These are phyloP conservation scores for Leishmania arabica DNA, from an alignment of 208 protist species.

Conservation along the genomic window DNA sequence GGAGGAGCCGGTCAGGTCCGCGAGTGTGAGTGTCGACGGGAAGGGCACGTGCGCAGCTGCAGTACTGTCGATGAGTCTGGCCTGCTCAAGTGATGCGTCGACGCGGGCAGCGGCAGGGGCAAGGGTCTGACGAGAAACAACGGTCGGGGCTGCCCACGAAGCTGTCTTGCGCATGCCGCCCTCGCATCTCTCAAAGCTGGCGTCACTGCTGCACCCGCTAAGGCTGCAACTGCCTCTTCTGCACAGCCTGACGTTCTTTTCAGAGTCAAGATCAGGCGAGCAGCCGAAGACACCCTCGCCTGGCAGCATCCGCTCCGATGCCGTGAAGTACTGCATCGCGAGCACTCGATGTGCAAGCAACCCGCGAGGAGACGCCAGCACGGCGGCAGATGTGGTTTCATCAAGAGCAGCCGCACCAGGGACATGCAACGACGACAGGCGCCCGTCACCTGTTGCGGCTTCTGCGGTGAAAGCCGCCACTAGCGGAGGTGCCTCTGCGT, in stretches of 20 bases:
- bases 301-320: conserved; percentile 5
- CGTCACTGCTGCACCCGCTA: conserved; percentile 4
- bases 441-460: not conserved
- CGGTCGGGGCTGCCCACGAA: not conserved
- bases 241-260: not conserved
- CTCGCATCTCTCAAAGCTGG: not conserved
- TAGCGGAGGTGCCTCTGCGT: not conserved
- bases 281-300: conserved; percentile 10
- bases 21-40: not conserved
- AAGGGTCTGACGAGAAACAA: not conserved
- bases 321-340: conserved; percentile 15
- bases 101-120: conserved; percentile 1
- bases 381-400: not conserved
- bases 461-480: not conserved
- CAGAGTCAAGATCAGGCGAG: conserved; percentile 20
- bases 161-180: not conserved
- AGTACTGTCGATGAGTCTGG: not conserved
- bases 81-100: not conserved
- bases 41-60: not conserved
- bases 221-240: not conserved
- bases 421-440: not conserved
- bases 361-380: not conserved
- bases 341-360: conserved; percentile 2
- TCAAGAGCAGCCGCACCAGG: not conserved
- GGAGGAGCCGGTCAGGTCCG: not conserved